Percentiles rank a stretch among this genome's conserved stretches.
phyloP scores from a whole-genome alignment of 2,329 filamentous ascomycete species.

The Cladophialophora bantiana region DNA sequence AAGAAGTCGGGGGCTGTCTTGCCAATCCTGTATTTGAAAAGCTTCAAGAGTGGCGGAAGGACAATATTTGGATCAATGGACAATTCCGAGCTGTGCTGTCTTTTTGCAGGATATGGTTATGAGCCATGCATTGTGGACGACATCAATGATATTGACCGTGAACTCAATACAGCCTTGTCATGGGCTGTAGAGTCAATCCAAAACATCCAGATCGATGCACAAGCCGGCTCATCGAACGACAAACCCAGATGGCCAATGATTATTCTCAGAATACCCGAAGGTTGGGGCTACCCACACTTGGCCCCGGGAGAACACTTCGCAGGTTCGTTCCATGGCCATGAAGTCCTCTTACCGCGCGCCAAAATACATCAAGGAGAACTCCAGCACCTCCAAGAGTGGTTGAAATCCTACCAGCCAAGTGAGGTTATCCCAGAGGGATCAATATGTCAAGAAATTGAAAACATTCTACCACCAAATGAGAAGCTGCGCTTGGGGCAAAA shows the following conservation, averaged over 20 bases:
- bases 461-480: constrained; percentile 60
- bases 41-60: constrained; percentile 73
- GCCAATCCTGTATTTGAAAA: constrained; percentile 71
- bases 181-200: constrained; percentile 69
- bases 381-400: constrained; percentile 64
- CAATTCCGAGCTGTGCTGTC: constrained; percentile 64
- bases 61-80: constrained; percentile 74
- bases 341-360: constrained; percentile 68
- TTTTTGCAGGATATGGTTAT: constrained; percentile 72
- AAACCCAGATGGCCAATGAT: constrained; percentile 73
- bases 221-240: constrained; percentile 65
- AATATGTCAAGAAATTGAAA: constrained; percentile 60
- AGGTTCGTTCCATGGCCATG: constrained; percentile 70
- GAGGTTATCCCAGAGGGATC: constrained; percentile 64
- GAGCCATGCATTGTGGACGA: constrained; percentile 68
- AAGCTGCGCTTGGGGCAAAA: constrained; percentile 67
- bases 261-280: constrained; percentile 70
- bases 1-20: constrained; percentile 71
- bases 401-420: constrained; percentile 62
- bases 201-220: constrained; percentile 68
- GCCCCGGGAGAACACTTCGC: constrained; percentile 69
- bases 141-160: constrained; percentile 66
- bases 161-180: constrained; percentile 64
- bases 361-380: constrained; percentile 64
- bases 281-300: constrained; percentile 70